These are phyloP conservation scores for Xylaria sp. DNA, from an alignment of 2,329 filamentous ascomycete species.

Conservation along the genomic window DNA sequence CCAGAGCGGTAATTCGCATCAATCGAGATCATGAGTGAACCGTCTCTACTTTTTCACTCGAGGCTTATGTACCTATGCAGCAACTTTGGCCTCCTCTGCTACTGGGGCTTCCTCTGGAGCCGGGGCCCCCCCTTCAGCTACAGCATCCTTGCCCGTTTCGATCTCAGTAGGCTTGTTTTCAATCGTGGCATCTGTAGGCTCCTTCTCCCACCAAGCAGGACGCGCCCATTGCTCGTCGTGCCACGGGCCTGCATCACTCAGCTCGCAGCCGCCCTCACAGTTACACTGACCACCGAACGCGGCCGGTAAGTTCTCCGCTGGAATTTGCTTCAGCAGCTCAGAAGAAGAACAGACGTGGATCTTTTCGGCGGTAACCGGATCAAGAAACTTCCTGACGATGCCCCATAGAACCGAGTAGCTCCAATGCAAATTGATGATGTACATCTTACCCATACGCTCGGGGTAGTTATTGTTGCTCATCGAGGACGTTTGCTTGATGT, in stretches of 20 bases:
- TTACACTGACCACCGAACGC: constrained; percentile 85
- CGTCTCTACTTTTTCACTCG: neutral
- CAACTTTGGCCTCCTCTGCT: constrained; percentile 28
- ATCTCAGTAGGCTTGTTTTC: constrained; percentile 48
- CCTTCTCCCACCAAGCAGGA: constrained; percentile 72
- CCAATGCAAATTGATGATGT: constrained; percentile 82
- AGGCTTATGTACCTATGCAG: constrained; percentile 23
- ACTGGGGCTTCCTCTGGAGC: constrained; percentile 31
- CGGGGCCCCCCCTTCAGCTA: constrained; percentile 39
- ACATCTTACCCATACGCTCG: constrained; percentile 93
- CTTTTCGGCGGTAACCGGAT: constrained; percentile 96
- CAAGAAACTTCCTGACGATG: constrained; percentile 91
- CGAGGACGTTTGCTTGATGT: constrained; percentile 83
- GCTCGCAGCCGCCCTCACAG: constrained; percentile 82
- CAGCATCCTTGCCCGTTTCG: constrained; percentile 49
- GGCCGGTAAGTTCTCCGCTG: constrained; percentile 88
- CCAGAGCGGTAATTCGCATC: no score
- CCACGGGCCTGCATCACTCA: constrained; percentile 95
- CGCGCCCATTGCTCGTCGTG: constrained; percentile 74
- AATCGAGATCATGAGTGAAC: no score
- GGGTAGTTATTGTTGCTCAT: constrained; percentile 99
- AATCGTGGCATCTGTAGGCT: constrained; percentile 50
- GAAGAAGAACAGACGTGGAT: constrained; percentile 84
- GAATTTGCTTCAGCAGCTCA: constrained; percentile 82
- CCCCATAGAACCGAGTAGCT: constrained; percentile 75